These are phyloP conservation scores for Neurospora sp. DNA, from an alignment of 495 filamentous ascomycete genomes.

Conservation along the genomic window DNA sequence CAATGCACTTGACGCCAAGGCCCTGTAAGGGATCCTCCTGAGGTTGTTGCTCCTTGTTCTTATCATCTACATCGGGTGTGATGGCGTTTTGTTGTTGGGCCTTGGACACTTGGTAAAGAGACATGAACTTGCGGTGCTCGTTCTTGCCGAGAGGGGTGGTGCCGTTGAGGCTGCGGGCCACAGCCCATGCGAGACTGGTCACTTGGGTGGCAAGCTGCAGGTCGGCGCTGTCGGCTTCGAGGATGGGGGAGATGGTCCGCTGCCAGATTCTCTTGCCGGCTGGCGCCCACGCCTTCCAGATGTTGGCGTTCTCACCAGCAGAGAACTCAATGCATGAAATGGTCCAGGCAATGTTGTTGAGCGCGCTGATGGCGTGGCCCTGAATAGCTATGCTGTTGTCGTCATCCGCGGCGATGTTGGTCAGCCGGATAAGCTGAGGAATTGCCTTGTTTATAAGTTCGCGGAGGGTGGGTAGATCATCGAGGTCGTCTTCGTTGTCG, in stretches of 20 bases:
- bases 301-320: conserved; percentile 26
- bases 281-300: conserved; percentile 38
- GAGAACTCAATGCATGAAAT: conserved; percentile 39
- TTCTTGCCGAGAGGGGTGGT: conserved; percentile 32
- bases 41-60: neutral
- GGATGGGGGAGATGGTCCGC: conserved; percentile 37
- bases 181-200: conserved; percentile 52
- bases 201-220: conserved; percentile 46
- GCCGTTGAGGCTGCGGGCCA: conserved; percentile 42
- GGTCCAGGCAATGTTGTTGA: conserved; percentile 56
- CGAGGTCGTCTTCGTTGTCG: conserved; percentile 23
- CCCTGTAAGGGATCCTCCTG: conserved; percentile 37
- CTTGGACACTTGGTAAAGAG: conserved; percentile 47
- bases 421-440: conserved; percentile 38
- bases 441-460: conserved; percentile 38
- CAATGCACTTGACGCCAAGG: conserved; percentile 50
- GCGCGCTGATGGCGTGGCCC: conserved; percentile 36
- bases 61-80: conserved; percentile 14
- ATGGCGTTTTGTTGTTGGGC: conserved; percentile 2
- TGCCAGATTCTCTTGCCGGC: conserved; percentile 43
- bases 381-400: conserved; percentile 27
- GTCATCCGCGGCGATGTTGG: conserved; percentile 12
- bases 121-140: conserved; percentile 49
- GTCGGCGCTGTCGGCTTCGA: conserved; percentile 48
- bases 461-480: conserved; percentile 36